A percentile compares a stretch with the other conserved stretches of the same genome.
Evolutionary conservation across 176 grass and related monocot species (phyloP).

Genomic region (Rhipidocladum racemiflorum): DNA sequence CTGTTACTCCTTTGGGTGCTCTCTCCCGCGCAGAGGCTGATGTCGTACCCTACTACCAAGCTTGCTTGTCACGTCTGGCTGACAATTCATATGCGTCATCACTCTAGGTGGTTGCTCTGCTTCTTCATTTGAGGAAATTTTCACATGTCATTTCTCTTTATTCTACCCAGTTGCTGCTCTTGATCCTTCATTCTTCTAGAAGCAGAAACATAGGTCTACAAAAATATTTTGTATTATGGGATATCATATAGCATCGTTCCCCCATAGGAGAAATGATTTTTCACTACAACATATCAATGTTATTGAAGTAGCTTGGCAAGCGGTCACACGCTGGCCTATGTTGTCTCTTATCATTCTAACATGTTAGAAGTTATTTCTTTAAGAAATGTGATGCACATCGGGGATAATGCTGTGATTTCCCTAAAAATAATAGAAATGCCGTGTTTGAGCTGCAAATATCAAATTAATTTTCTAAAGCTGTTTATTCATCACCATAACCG

Average conservation of each 20-base stretch:
- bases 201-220: background rate
- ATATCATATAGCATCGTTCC: background rate
- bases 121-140: constrained; percentile 11
- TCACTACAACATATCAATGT: background rate
- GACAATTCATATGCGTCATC: background rate
- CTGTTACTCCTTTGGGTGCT: constrained; percentile 74
- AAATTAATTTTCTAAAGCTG: background rate
- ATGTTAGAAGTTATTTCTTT: background rate
- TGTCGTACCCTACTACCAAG: constrained; percentile 62
- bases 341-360: background rate
- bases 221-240: background rate
- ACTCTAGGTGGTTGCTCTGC: background rate
- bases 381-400: background rate
- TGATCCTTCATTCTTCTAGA: background rate
- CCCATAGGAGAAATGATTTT: background rate
- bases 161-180: background rate
- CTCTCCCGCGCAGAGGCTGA: constrained; percentile 59
- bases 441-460: background rate
- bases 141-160: background rate
- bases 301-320: background rate
- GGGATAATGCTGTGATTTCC: background rate
- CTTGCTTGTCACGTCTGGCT: constrained; percentile 47
- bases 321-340: background rate
- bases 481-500: background rate
- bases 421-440: background rate